phyloP scores from a whole-genome alignment of 495 filamentous ascomycete genomes.

The Evernia prunastri region DNA sequence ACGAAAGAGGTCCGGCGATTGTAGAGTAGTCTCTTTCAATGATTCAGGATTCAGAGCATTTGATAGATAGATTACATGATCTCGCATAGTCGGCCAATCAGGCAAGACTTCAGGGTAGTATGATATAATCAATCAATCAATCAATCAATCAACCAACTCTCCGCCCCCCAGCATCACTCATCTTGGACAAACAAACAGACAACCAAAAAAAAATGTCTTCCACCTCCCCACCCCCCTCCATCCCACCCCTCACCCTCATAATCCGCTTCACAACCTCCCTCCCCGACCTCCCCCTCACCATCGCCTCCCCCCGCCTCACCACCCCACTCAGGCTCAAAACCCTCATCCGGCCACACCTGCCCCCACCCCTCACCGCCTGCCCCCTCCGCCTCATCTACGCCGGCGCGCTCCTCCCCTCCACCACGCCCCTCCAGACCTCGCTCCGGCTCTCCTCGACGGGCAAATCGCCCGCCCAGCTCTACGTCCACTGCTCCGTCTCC shows the following conservation, averaged over 20 bases:
- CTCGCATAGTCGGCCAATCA: too few species aligned
- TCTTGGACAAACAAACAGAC: not conserved
- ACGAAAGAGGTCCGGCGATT: too few species aligned
- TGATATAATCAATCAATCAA: too few species aligned
- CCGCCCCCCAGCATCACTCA: too few species aligned
- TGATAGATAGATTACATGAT: too few species aligned
- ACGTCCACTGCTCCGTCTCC: conserved; percentile 85
- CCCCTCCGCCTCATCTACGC: conserved; percentile 81
- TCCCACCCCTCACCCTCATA: conserved; percentile 56
- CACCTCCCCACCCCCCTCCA: conserved; percentile 33
- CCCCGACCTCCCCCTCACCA: conserved; percentile 73
- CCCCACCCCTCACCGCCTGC: conserved; percentile 50
- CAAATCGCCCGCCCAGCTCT: conserved; percentile 42
- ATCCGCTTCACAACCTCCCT: conserved; percentile 84
- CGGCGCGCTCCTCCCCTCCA: conserved; percentile 75
- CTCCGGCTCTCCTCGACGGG: conserved; percentile 54
- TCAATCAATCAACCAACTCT: too few species aligned
- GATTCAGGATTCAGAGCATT: too few species aligned
- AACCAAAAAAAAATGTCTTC: not conserved
- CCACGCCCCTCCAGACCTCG: conserved; percentile 54
- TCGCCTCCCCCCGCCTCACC: conserved; percentile 58
- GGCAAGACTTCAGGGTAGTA: too few species aligned
- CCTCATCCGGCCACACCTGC: conserved; percentile 68
- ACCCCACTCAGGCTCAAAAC: conserved; percentile 71
- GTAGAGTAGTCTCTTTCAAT: too few species aligned